Conservation (phyloP, 352 stramenopile species). For the Phytopythium helicoides region DNA sequence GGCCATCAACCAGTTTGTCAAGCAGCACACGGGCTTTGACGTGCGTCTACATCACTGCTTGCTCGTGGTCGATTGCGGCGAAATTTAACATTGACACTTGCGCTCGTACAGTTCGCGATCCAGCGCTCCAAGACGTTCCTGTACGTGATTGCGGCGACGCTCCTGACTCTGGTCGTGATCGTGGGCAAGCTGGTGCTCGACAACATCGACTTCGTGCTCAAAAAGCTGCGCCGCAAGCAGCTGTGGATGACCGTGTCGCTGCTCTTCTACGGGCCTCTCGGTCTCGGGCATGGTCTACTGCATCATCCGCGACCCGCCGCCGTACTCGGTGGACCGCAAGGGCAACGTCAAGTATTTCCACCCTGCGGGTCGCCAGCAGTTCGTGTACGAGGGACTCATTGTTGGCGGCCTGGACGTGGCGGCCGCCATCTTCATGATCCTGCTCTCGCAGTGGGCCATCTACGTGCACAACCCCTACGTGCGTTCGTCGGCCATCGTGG, state of each 20-base stretch:
- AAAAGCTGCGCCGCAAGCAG: constrained; percentile 73
- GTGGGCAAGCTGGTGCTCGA: constrained; percentile 56
- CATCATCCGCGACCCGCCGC: constrained; percentile 84
- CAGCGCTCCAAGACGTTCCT: constrained; percentile 69
- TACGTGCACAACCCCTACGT: constrained; percentile 60
- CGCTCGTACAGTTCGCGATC: constrained; percentile 38
- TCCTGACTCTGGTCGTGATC: constrained; percentile 33
- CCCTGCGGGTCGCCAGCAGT: constrained; percentile 78
- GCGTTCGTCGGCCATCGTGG: constrained; percentile 53
- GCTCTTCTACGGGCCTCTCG: constrained; percentile 85
- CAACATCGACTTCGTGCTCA: constrained; percentile 69
- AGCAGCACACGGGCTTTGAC: constrained; percentile 84
- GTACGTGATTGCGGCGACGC: constrained; percentile 37
- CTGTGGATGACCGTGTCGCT: constrained; percentile 88
- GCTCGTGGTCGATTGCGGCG: background rate
- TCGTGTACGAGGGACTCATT: constrained; percentile 82
- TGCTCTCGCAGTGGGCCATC: constrained; percentile 82
- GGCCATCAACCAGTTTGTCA: constrained; percentile 65
- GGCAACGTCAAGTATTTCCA: constrained; percentile 88
- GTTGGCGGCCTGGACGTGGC: constrained; percentile 68
- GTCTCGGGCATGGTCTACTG: constrained; percentile 90
- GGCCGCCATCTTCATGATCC: constrained; percentile 67
- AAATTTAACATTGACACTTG: background rate
- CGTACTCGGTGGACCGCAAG: constrained; percentile 67
- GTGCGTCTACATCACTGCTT: constrained; percentile 15